Evolutionary conservation across 2,329 filamentous ascomycete species (phyloP), one percentile per base, ranked within the genome.

Genomic region (Hypoxylon sp.): DNA sequence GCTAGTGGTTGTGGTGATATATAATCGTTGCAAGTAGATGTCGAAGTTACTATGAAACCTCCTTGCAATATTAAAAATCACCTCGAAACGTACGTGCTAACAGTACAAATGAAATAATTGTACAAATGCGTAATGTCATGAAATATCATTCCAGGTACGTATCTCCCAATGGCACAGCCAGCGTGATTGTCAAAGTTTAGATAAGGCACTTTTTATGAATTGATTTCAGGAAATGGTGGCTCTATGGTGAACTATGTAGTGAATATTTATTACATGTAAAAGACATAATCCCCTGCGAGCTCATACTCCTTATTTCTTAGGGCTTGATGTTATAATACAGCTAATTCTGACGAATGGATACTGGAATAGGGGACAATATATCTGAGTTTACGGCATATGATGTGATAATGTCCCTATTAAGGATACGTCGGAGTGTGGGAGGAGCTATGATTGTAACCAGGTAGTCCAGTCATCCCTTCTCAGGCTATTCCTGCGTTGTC

Each of bases 401-500:
- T 45, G 58, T 46, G 63, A 61, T 43, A 11, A 49, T 55, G n/a
- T n/a, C n/a, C n/a, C 19, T 56, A 45, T 48, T 11, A 36, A 49
- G 28, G 36, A 43, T 48, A 30, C 17, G 41, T 59, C 45, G 50
- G 58, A 38, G 43, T 51, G 38, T 50, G 43, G 21, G 45, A 41
- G 25, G 36, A 11, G 58, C 30, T n/a, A 46, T 28, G 25, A 32
- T 19, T 60, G 48, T 38, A 58, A 56, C 60, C 51, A 46, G 41
- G 41, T 52, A 57, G 57, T 48, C 41, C 41, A 53, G 45, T 43
- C 13, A 46, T 58, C 57, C 34, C 34, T 46, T 62, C 43, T 55
- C 57, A 61, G 56, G 49, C 52, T 59, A 53, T 64, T 67, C 34
- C 38, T 28, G 25, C 19, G 36, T 36, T 46, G 56, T 55, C 19